Evolutionary conservation across 2,329 filamentous ascomycete genomes (phyloP), one percentile per base, ranked within the genome.

Genomic region (Scedosporium minutisporum): DNA sequence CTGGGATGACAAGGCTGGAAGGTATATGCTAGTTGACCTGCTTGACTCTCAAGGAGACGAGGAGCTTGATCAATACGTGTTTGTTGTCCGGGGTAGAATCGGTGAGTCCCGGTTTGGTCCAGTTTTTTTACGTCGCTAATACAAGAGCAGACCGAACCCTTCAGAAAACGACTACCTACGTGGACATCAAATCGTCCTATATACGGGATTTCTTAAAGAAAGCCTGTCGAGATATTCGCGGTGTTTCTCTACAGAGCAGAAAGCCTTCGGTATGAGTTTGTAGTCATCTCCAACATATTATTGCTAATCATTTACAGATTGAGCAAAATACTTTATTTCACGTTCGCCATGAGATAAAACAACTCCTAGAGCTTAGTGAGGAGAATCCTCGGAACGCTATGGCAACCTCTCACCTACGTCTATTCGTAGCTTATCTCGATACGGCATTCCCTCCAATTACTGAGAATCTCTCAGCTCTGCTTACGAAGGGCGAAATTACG

Each of bases 211-310:
- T 38, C 21, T 33, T 58, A 23, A 27, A 23, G 55, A 23, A 58
- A 6, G 25, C 27, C 55, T 58, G 27, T 12, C n/a, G 23, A 33
- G 55, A 58, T 18, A 58, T 33, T n/a, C 2, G 27, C 38, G 12
- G 55, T 38, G 27, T 38, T 16, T 58, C 27, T 7, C 25, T 58
- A 27, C 9, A 21, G 16, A 38, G 25, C 14, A 58, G 55, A 21
- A 58, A 58, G 55, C 55, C 55, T 58, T 58, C 27, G 27, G 55
- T 58, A 58, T 58, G 12, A 38, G 25, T 38, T 29, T 58, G 55
- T 18, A n/a, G 2, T n/a, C 27, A 27, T 58, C 7, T 58, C 38
- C 27, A 33, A 38, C 38, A 27, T 58, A 27, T 58, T 18, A 58
- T 23, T 58, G 27, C 55, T 29, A 29, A 29, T 29, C 6, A 29